Base-by-base conservation (phyloP, 2,329 filamentous ascomycete species). In the Arthrobotrys musiformis region DNA sequence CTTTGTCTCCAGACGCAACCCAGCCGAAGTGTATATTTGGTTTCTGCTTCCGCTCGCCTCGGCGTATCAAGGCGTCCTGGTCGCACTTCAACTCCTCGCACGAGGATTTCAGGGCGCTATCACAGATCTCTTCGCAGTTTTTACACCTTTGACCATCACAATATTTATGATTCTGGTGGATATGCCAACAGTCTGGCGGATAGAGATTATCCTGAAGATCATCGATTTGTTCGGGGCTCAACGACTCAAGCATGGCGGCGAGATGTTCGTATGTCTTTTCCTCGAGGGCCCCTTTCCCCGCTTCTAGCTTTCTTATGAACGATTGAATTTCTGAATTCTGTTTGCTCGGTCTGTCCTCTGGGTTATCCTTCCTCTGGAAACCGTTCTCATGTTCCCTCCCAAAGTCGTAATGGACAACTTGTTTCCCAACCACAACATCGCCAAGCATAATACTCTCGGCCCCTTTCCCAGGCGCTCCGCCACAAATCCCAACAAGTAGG, bases 1-100 rank as follows among this genome's bases (percentile, higher is more conserved):
- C 82, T 1, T 79, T 70, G 50, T 84, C 80, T 15, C 81, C 82
- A 2, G 80, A 81, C 1, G 81, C 82, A 11, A 85, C 80, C 0
- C 50, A 67, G 15, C 83, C 83, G 63, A 83, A 82, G 50, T 84
- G 81, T 11, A 83, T 54, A 37, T 28, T 35, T 13, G 63, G 46
- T 40, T 56, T 56, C 7, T 3, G 63, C 9, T 63, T 64, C 5
- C 54, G 58, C 1, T 62, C 44, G 0, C 42, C 22, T 0, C 46
- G 68, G 4, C 28, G 42, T 28, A 77, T n/a, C 15, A 42, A 9
- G 4, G 11, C 22, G 13, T 13, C 42, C 9, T 2, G 6, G 24
- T 54, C 4, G 44, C 63, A 58, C 33, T 26, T 48, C 35, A 68
- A 6, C 35, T 68, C 37, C 17, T 68, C 61, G 22, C 61, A 66